Percentiles rank a stretch among this genome's conserved stretches.
Evolutionary conservation across 768 basidiomycete genomes (phyloP).

Genomic region (Pisolithus sp.): DNA sequence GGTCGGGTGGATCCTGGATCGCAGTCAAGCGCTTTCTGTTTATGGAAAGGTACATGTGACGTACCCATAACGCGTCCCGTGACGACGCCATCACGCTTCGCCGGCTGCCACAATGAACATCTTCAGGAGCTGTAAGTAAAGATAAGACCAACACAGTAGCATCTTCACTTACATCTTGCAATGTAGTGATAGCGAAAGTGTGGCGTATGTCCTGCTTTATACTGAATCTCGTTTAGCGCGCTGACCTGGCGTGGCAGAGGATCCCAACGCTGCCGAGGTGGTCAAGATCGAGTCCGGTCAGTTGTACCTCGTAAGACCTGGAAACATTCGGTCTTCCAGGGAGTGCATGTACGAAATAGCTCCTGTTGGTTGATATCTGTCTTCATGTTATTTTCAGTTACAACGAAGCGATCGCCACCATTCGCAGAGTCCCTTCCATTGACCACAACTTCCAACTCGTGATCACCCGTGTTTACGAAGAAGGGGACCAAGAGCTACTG

Average conservation of each 20-base stretch:
- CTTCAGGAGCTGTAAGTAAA: conserved; percentile 67
- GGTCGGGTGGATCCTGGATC: no score
- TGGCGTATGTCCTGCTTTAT: conserved; percentile 66
- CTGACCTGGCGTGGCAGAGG: conserved; percentile 50
- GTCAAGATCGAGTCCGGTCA: conserved; percentile 91
- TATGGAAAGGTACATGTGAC: conserved; percentile 15
- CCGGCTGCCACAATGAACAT: conserved; percentile 60
- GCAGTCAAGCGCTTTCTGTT: background rate
- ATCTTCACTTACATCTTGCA: conserved; percentile 15
- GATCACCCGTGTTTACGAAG: conserved; percentile 93
- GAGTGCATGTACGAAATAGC: conserved; percentile 85
- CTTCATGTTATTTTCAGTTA: conserved; percentile 47
- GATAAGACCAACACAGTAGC: conserved; percentile 4
- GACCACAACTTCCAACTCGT: conserved; percentile 87
- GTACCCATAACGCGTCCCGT: conserved; percentile 20
- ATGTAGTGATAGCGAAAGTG: conserved; percentile 80
- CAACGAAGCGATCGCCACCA: conserved; percentile 91
- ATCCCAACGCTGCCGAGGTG: conserved; percentile 91
- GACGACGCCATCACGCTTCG: conserved; percentile 8
- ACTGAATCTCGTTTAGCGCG: conserved; percentile 8
- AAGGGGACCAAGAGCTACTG: conserved; percentile 90
- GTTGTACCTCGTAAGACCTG: conserved; percentile 86
- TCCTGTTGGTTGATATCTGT: background rate
- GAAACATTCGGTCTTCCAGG: conserved; percentile 82
- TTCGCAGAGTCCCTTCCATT: conserved; percentile 72